A percentile compares a stretch with the other conserved stretches of the same genome.
Conservation (phyloP, 768 basidiomycete genomes). For the Coprinopsis cinerea region DNA sequence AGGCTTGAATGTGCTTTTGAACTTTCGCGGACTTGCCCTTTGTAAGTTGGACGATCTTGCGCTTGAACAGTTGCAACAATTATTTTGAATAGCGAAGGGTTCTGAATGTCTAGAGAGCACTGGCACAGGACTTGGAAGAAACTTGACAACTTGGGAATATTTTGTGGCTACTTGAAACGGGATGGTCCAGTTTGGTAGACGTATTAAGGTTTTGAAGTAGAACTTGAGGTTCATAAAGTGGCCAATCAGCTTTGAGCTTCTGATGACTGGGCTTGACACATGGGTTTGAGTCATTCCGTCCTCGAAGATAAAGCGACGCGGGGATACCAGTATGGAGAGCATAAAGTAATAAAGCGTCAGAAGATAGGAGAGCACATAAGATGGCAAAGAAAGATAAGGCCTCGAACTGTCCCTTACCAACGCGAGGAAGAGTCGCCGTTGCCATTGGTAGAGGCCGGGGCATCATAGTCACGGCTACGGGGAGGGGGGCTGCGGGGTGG, state of each 20-base stretch:
- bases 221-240: constrained; percentile 34
- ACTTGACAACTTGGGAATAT: constrained; percentile 26
- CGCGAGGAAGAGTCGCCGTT: constrained; percentile 37
- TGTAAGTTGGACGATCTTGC: neutral
- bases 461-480: constrained; percentile 24
- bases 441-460: constrained; percentile 20
- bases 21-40: neutral
- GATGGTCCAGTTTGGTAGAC: constrained; percentile 27
- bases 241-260: constrained; percentile 25
- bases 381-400: constrained; percentile 14
- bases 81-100: constrained; percentile 22
- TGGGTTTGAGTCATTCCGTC: neutral
- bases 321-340: neutral
- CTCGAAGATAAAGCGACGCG: neutral
- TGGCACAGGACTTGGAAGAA: too few species aligned
- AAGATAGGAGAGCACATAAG: constrained; percentile 16
- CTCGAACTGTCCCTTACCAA: constrained; percentile 46
- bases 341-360: constrained; percentile 7
- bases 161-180: constrained; percentile 23
- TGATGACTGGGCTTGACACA: neutral
- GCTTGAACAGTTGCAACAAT: constrained; percentile 20
- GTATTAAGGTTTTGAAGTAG: constrained; percentile 42
- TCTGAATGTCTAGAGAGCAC: constrained; percentile 13
- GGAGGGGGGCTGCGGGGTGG: constrained; percentile 57
- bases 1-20: neutral